Evolutionary conservation across 1,139 yeast species (phyloP), one percentile per base, ranked within the genome.

Genomic region (Pichia sp.): DNA sequence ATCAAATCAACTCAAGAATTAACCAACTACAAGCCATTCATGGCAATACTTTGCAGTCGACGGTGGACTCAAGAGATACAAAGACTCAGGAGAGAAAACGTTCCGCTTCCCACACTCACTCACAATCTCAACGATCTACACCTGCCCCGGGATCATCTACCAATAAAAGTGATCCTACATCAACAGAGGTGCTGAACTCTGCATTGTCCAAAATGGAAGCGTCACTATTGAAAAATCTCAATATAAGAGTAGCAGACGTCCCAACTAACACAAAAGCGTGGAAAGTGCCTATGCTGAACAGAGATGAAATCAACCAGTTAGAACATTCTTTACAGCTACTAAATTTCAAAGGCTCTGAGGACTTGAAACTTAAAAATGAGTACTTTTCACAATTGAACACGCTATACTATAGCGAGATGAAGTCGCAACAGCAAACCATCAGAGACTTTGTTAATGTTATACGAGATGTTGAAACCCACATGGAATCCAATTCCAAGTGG

Each of bases 271-370:
- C 51, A 46, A 28, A 35, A 29, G n/a, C 49, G 1, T 52, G 45
- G 37, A 55, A 54, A 41, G 37, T 56, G 4, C 52, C 49, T 11
- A 49, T 55, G 16, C 52, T 59, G 7, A 58, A 57, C 10, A 54
- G 53, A 23, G 52, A 52, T 4, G 45, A 49, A 37, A 57, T 60
- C 26, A 51, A 49, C 33, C 52, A 54, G 16, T 36, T 59, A 10
- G 63, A 60, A 38, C 64, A 60, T 39, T 49, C 54, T 10, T 43
- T 61, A n/a, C 63, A 59, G 39, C 31, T 59, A 29, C 45, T 61
- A 10, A 57, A 56, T 40, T 56, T 60, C 39, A 54, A 55, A 37
- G 58, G 55, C 16, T 42, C 44, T 3, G 40, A 29, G n/a, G 58
- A 57, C 8, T 31, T 51, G 3, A 45, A 45, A 11, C 39, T 50